Evolutionary conservation across 1,284 basidiomycete genomes (phyloP), one percentile per base, ranked within the genome.

Genomic region (Wolfiporia cocos): DNA sequence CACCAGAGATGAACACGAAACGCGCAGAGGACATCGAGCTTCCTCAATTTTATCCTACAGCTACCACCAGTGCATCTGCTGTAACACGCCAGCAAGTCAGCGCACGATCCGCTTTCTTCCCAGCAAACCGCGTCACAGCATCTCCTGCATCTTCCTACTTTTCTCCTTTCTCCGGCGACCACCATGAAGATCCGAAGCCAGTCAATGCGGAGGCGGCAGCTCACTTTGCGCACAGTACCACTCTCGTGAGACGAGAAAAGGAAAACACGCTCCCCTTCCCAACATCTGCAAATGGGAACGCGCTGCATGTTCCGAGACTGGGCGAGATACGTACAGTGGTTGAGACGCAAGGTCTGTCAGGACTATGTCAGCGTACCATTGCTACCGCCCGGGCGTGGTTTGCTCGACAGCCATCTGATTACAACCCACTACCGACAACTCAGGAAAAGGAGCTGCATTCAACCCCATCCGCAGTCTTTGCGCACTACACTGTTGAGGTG

Each of bases 211-310:
- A 78, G 41, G 83, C 86, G 2, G 69, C 71, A 32, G 61, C 74
- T 3, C 86, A 89, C 57, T 92, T 91, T 55, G 81, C 86, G 2
- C 91, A 89, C 64, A 87, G 83, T 50, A 91, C 88, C 0, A 88
- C 83, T 0, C 68, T 92, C 19, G 64, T 87, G 39, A 62, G 88
- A 47, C 86, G 90, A 50, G 69, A 73, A 32, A 55, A 63, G 1
- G 72, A 82, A 34, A 61, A 38, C 46, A 46, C 63, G 3, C 57
- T 66, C 9, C 54, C 53, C 12, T 66, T 71, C 3, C 72, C 73
- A 22, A 46, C 63, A 17, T 50, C 62, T 6, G 37, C 56, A 58
- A 34, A 39, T 34, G 55, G 14, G 64, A 66, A 5, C 62, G 41
- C 14, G 34, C 37, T n/a, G n/a, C n/a, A n/a, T 24, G 49, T 59